phyloP scores from a whole-genome alignment of 352 stramenopile genomes.

The Globisporangium emineosum region DNA sequence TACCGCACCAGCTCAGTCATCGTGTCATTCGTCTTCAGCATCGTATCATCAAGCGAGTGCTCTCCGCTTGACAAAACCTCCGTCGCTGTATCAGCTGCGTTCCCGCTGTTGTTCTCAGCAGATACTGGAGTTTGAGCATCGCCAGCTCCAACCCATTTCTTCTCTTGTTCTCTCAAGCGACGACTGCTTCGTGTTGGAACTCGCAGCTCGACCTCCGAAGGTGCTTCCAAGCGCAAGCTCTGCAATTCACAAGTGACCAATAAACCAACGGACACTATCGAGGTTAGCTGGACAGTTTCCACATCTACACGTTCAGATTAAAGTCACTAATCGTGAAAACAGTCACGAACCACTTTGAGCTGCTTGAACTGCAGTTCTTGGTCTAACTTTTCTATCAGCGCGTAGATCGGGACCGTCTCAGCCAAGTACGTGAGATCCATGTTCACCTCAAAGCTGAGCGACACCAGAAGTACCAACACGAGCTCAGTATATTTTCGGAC shows the following conservation, averaged over 20 bases:
- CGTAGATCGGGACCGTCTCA: conserved; percentile 12
- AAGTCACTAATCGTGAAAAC: no score
- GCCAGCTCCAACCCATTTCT: conserved; percentile 4
- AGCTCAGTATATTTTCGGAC: not conserved
- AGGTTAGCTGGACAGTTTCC: no score
- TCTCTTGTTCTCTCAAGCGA: not conserved
- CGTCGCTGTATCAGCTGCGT: not conserved
- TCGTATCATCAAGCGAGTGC: not conserved
- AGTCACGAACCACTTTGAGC: conserved; percentile 13
- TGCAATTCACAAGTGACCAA: no score
- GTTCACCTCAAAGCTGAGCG: conserved; percentile 7
- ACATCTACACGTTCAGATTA: no score
- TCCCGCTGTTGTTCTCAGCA: not conserved
- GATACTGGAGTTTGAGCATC: not conserved
- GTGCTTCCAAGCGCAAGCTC: conserved; percentile 5
- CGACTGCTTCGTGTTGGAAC: not conserved
- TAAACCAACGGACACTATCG: no score
- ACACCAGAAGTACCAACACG: not conserved
- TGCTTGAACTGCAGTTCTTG: conserved; percentile 5
- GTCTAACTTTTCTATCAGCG: conserved; percentile 3
- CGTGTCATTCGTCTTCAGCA: not conserved
- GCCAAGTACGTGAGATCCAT: not conserved
- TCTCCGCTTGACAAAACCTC: not conserved
- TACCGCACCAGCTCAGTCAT: conserved; percentile 13
- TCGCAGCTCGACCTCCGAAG: not conserved